phyloP scores from a whole-genome alignment of 768 basidiomycete species.

The Panellus pusillus region DNA sequence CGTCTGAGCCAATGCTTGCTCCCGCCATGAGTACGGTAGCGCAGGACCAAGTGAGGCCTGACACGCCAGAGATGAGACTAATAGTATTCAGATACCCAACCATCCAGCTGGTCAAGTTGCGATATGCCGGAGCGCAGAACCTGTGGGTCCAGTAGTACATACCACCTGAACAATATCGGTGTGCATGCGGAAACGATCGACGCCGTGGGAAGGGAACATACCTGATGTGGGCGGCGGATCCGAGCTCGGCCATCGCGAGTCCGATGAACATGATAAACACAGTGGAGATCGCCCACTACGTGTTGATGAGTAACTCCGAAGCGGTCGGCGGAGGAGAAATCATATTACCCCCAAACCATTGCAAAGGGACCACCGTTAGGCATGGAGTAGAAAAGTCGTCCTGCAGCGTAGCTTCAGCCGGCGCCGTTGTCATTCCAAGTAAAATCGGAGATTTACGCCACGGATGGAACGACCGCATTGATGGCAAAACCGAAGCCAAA shows the following conservation, averaged over 20 bases:
- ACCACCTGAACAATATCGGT: slow-evolving; percentile 19
- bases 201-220: background rate
- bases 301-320: slow-evolving; percentile 13
- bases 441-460: slow-evolving; percentile 14
- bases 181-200: background rate
- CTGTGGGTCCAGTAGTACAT: slow-evolving; percentile 56
- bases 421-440: background rate
- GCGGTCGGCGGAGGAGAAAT: background rate
- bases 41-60: slow-evolving; percentile 68
- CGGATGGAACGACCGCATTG: slow-evolving; percentile 21
- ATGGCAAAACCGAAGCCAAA: slow-evolving; percentile 29
- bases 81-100: slow-evolving; percentile 52
- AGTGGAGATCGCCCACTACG: slow-evolving; percentile 62
- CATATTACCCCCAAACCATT: slow-evolving; percentile 69
- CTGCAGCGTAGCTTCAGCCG: background rate
- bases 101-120: slow-evolving; percentile 52
- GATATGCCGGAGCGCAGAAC: slow-evolving; percentile 41
- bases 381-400: slow-evolving; percentile 46
- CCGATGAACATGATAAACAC: slow-evolving; percentile 63
- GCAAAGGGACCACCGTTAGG: slow-evolving; percentile 70
- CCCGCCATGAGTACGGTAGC: slow-evolving; percentile 68
- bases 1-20: slow-evolving; percentile 51
- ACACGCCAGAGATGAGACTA: slow-evolving; percentile 49
- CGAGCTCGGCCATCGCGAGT: slow-evolving; percentile 67
- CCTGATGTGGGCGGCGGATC: slow-evolving; percentile 54